Evolutionary conservation across 2,329 filamentous ascomycete genomes (phyloP).

Genomic region (Dryadomyces quercus-mongolicae): DNA sequence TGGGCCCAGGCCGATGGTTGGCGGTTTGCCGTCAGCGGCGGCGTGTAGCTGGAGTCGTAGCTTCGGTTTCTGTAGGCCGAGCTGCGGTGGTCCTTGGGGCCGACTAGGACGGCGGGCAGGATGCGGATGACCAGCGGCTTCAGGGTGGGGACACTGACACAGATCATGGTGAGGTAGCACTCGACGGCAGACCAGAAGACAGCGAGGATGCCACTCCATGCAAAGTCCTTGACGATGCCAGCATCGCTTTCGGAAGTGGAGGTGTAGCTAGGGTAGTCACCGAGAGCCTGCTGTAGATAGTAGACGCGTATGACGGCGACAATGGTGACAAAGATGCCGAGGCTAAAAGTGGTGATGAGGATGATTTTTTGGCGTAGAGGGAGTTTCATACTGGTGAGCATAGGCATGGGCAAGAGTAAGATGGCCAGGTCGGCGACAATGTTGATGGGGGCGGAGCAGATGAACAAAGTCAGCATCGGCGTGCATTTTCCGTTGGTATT

Average conservation of each 20-base stretch:
- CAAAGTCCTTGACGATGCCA: constrained; percentile 40
- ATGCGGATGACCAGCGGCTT: constrained; percentile 69
- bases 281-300: constrained; percentile 67
- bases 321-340: constrained; percentile 77
- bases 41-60: background rate
- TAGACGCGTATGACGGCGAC: constrained; percentile 85
- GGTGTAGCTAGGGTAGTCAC: constrained; percentile 20
- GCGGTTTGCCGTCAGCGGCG: background rate
- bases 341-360: constrained; percentile 70
- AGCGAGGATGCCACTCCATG: constrained; percentile 68
- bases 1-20: background rate
- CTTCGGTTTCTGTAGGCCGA: constrained; percentile 12
- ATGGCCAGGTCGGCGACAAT: constrained; percentile 85
- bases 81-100: constrained; percentile 31
- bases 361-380: constrained; percentile 81
- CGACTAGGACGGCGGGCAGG: constrained; percentile 43
- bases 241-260: constrained; percentile 27
- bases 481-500: constrained; percentile 30
- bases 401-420: constrained; percentile 75
- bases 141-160: constrained; percentile 81
- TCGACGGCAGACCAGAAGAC: constrained; percentile 94
- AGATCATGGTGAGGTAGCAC: constrained; percentile 81
- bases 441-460: constrained; percentile 76
- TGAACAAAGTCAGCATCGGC: constrained; percentile 49
- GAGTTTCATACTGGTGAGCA: constrained; percentile 74